Conservation (phyloP, 2,329 filamentous ascomycete genomes). For the Fusarium coffeatum region DNA sequence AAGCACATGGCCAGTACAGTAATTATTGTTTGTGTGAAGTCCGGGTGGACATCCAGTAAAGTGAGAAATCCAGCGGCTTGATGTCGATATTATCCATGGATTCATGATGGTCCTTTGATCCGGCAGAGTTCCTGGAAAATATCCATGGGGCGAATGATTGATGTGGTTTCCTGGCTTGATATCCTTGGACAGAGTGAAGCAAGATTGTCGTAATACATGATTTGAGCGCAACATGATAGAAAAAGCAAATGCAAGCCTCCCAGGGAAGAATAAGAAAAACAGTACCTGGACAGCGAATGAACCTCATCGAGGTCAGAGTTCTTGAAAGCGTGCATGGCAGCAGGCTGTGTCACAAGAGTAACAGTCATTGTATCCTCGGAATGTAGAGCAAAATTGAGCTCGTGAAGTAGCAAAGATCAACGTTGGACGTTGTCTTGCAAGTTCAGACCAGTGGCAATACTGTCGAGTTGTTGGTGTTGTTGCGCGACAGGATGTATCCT, state of each 20-base stretch:
- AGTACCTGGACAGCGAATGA: conserved; percentile 72
- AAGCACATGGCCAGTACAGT: conserved; percentile 38
- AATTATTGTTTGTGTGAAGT: conserved; percentile 47
- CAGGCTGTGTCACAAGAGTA: conserved; percentile 61
- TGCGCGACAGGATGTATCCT: conserved; percentile 48
- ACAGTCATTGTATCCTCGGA: conserved; percentile 61
- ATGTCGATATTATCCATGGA: conserved; percentile 17
- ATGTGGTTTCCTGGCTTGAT: conserved; percentile 29
- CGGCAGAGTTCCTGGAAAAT: conserved; percentile 25
- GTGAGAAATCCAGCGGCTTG: conserved; percentile 11
- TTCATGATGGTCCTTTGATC: conserved; percentile 17
- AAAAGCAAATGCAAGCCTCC: conserved; percentile 55
- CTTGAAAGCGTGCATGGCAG: conserved; percentile 66
- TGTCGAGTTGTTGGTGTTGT: conserved; percentile 45
- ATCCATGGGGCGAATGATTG: conserved; percentile 29
- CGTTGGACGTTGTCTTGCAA: conserved; percentile 45
- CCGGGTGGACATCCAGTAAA: conserved; percentile 49
- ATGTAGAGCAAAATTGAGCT: conserved; percentile 47
- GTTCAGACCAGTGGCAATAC: conserved; percentile 45
- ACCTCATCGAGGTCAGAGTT: conserved; percentile 68
- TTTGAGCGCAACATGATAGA: conserved; percentile 43
- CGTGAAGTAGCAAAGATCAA: conserved; percentile 48
- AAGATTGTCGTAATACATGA: conserved; percentile 47
- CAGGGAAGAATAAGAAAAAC: conserved; percentile 61
- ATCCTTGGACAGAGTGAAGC: conserved; percentile 42